Evolutionary conservation across 441 rosid species (phyloP), one percentile per base, ranked within the genome.

Genomic region (Hura crepitans): DNA sequence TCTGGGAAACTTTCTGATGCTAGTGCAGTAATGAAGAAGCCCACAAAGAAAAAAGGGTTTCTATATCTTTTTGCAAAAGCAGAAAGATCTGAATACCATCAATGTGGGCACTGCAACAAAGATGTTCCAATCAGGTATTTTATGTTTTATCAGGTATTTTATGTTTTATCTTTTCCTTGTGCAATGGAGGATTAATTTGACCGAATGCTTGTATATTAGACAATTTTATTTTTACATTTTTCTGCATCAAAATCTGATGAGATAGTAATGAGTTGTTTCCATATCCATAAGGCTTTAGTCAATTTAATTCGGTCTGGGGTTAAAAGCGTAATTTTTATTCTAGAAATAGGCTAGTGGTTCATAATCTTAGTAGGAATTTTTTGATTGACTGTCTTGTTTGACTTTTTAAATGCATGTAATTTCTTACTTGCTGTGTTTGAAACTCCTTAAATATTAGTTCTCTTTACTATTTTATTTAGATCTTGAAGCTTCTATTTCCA

Each of bases 101-200:
- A 69, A 72, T 95, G 99, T 31, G 89, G 84, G 70, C 98, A 86
- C 71, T 92, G 97, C 71, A 88, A 87, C 75, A 95, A 86, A 79
- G 84, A 85, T 82, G 87, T 90, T 69, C 77, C 74, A 47, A 81
- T 81, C 82, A 88, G 97, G 99, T 95, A 85, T 65, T 6, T 12
- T 9, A 30, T 66, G 25, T n/a, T n/a, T n/a, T n/a, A 81, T 81
- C 82, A 88, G 97, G 99, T 95, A 85, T 65, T 6, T 12, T 9
- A 30, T n/a, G 35, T 57, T 53, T 61, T 33, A 33, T 53, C 31
- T 53, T 51, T 60, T 51, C 68, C 10, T 56, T 55, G 9, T 68
- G 33, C 45, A 68, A 9, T 13, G 2, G 31, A 30, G 10, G 27
- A 64, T 59, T 54, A 50, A 22, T 23, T 53, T 66, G n/a, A 53